Percentiles rank a stretch among this genome's conserved stretches.
Conservation (phyloP, 2,329 filamentous ascomycete species). For the Apiospora marii region DNA sequence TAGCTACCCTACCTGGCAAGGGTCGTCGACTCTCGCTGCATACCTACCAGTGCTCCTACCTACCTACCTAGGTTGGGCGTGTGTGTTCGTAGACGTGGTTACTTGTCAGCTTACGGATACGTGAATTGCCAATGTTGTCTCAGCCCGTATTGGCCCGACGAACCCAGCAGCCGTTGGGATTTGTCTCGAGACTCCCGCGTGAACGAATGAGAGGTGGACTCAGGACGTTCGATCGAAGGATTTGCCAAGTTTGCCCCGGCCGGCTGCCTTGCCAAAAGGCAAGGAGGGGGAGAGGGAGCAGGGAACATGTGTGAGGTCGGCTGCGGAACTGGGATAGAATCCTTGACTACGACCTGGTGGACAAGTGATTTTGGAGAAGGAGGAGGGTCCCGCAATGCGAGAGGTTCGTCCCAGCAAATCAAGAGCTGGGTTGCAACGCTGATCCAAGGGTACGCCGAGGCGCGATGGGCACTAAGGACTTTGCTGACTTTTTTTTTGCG, state of each 20-base stretch:
- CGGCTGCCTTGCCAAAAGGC: background rate
- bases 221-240: constrained; percentile 9
- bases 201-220: constrained; percentile 15
- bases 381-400: background rate
- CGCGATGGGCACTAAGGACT: background rate
- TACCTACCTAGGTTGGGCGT: background rate
- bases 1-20: constrained; percentile 3
- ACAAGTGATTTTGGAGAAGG: constrained; percentile 16
- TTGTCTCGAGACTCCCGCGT: background rate
- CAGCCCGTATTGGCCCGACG: constrained; percentile 1
- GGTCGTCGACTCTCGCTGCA: background rate
- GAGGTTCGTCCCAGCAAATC: constrained; percentile 8
- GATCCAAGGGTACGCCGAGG: constrained; percentile 2
- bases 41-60: background rate
- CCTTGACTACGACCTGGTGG: constrained; percentile 11
- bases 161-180: background rate
- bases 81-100: background rate
- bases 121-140: background rate
- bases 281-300: background rate
- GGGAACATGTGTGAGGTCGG: background rate
- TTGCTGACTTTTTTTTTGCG: constrained; percentile 5
- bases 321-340: constrained; percentile 5
- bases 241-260: constrained; percentile 1
- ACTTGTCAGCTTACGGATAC: background rate
- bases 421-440: constrained; percentile 2